Evolutionary conservation across 2,329 filamentous ascomycete species (phyloP).

Genomic region (Phialophora macrospora): DNA sequence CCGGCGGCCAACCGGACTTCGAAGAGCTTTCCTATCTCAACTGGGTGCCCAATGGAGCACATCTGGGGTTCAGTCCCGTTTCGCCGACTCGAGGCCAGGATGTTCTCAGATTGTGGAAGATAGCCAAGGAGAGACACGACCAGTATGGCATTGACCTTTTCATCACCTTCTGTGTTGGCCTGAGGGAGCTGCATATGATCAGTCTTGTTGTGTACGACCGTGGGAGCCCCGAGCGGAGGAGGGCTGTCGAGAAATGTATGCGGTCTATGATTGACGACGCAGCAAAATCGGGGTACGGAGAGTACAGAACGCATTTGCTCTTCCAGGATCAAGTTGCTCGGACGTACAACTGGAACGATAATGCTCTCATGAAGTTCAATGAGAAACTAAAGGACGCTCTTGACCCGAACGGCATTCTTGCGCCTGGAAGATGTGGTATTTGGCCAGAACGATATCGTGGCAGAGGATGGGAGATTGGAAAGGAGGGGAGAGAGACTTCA

Average conservation of each 20-base stretch:
- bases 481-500: conserved; percentile 13
- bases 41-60: conserved; percentile 44
- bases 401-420: conserved; percentile 56
- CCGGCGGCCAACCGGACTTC: conserved; percentile 39
- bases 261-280: conserved; percentile 47
- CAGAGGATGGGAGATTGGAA: conserved; percentile 32
- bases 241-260: conserved; percentile 39
- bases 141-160: conserved; percentile 37
- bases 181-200: conserved; percentile 45
- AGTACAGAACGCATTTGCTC: conserved; percentile 54
- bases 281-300: conserved; percentile 51
- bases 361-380: conserved; percentile 51
- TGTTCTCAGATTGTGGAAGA: conserved; percentile 40
- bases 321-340: conserved; percentile 54
- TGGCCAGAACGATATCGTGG: conserved; percentile 42
- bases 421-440: conserved; percentile 55
- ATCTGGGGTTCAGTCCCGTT: conserved; percentile 46
- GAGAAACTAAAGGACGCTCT: conserved; percentile 55
- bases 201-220: conserved; percentile 45
- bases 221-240: conserved; percentile 37
- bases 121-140: conserved; percentile 39
- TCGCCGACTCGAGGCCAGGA: conserved; percentile 43
- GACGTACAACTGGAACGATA: conserved; percentile 52
- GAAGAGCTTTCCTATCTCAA: conserved; percentile 44
- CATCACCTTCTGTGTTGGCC: conserved; percentile 35